These are phyloP conservation scores for Tetracladium setigerum DNA, from an alignment of 495 filamentous ascomycete genomes.

Conservation along the genomic window DNA sequence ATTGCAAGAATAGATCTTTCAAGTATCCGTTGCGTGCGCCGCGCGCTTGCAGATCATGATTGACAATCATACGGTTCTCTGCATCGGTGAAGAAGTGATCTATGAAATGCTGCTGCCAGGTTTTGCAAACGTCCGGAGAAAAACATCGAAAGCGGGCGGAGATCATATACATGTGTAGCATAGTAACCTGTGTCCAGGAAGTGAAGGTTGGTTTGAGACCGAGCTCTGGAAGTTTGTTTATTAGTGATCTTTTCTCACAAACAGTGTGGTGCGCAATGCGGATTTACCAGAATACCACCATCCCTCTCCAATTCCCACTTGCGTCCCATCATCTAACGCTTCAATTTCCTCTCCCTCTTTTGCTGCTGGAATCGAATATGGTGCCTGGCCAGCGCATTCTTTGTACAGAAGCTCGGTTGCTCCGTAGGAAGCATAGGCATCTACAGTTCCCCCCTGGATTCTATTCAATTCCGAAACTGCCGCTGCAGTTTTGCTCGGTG, in stretches of 20 bases:
- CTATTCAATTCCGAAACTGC: neutral
- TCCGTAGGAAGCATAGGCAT: slow-evolving; percentile 66
- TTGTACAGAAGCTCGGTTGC: slow-evolving; percentile 73
- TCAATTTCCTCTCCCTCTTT: slow-evolving; percentile 48
- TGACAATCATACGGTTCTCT: slow-evolving; percentile 73
- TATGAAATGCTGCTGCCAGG: slow-evolving; percentile 69
- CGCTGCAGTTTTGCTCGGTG: neutral
- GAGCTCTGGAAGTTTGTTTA: slow-evolving; percentile 7
- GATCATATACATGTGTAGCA: slow-evolving; percentile 91
- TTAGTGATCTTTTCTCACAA: neutral
- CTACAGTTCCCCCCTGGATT: slow-evolving; percentile 1
- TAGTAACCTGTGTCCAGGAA: slow-evolving; percentile 91
- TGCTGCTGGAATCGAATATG: slow-evolving; percentile 58
- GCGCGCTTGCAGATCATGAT: slow-evolving; percentile 58
- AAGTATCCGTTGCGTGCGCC: slow-evolving; percentile 73
- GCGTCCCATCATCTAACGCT: slow-evolving; percentile 61
- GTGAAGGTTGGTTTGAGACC: slow-evolving; percentile 76
- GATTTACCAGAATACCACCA: slow-evolving; percentile 79
- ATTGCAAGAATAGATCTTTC: slow-evolving; percentile 87
- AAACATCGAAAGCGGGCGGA: slow-evolving; percentile 78
- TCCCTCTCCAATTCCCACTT: slow-evolving; percentile 65
- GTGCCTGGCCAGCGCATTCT: slow-evolving; percentile 65
- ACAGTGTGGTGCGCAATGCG: neutral
- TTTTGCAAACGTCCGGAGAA: slow-evolving; percentile 47
- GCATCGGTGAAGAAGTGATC: slow-evolving; percentile 93